Conservation (phyloP, 2,329 filamentous ascomycete genomes). For the Cladophialophora psammophila region DNA sequence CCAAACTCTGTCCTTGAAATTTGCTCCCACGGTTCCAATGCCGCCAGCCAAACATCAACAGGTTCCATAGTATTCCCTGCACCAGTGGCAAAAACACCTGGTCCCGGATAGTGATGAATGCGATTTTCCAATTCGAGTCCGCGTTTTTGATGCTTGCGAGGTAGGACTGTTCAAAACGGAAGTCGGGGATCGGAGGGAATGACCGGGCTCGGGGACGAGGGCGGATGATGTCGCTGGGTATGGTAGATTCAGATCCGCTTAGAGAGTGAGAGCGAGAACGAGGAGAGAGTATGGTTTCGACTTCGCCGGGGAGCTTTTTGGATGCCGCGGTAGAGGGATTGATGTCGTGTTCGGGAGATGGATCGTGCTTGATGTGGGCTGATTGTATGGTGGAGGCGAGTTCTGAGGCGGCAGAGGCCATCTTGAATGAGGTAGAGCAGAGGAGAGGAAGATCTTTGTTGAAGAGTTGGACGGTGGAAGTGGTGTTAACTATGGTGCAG, state of each 20-base stretch:
- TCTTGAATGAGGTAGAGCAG: conserved; percentile 43
- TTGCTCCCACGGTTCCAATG: conserved; percentile 83
- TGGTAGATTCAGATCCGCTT: conserved; percentile 52
- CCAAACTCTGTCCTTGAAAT: conserved; percentile 77
- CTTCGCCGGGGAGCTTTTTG: conserved; percentile 66
- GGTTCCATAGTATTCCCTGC: conserved; percentile 88
- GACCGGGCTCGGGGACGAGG: conserved; percentile 48
- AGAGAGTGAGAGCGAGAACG: conserved; percentile 51
- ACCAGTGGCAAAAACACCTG: conserved; percentile 84
- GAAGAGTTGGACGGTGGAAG: background rate
- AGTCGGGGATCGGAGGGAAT: conserved; percentile 79
- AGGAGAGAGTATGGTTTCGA: conserved; percentile 28
- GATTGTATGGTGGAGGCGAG: conserved; percentile 82
- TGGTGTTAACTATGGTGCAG: background rate
- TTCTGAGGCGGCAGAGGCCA: conserved; percentile 67
- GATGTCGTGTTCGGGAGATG: conserved; percentile 75
- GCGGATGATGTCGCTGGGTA: conserved; percentile 57
- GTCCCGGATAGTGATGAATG: conserved; percentile 85
- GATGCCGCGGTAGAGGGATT: conserved; percentile 81
- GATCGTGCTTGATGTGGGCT: conserved; percentile 75
- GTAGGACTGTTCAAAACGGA: conserved; percentile 98
- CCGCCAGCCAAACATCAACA: conserved; percentile 85
- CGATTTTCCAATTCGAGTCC: conserved; percentile 78
- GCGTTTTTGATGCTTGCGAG: conserved; percentile 84
- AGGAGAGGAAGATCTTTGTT: background rate